Percentiles rank a stretch among this genome's conserved stretches.
phyloP scores from a whole-genome alignment of 2,329 filamentous ascomycete species.

The Aotearoamyces nothofagi region DNA sequence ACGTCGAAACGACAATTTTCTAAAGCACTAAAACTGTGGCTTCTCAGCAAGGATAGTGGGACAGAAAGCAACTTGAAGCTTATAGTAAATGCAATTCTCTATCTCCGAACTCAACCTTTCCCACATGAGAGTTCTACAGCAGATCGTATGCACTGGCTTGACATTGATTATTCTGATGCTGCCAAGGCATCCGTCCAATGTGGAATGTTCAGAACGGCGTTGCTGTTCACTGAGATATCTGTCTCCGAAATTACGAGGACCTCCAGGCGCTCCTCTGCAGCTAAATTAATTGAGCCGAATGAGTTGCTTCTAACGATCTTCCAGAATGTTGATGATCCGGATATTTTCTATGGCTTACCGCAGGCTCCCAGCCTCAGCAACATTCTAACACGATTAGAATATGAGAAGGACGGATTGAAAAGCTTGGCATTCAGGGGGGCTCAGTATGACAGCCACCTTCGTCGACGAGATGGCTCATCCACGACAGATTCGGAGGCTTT shows the following conservation, averaged over 20 bases:
- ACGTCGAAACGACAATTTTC: conserved; percentile 49
- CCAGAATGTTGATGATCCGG: conserved; percentile 85
- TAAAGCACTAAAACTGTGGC: conserved; percentile 44
- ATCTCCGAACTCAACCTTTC: conserved; percentile 67
- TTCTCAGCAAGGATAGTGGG: conserved; percentile 30
- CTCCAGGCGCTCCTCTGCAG: conserved; percentile 51
- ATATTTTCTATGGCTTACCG: conserved; percentile 85
- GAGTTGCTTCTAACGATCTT: conserved; percentile 71
- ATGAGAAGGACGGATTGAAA: conserved; percentile 77
- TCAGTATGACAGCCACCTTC: conserved; percentile 75
- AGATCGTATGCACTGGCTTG: conserved; percentile 72
- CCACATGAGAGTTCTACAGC: conserved; percentile 65
- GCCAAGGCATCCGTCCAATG: conserved; percentile 61
- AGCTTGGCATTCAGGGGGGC: conserved; percentile 84
- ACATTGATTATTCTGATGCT: conserved; percentile 59
- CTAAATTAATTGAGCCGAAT: conserved; percentile 37
- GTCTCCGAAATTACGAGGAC: conserved; percentile 37
- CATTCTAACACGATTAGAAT: conserved; percentile 70
- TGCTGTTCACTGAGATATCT: conserved; percentile 68
- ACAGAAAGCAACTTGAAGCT: conserved; percentile 52
- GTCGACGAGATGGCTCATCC: conserved; percentile 38
- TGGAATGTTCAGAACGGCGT: conserved; percentile 73
- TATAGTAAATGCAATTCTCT: conserved; percentile 66
- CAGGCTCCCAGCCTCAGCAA: conserved; percentile 63
- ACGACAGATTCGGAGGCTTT: conserved; percentile 50